Evolutionary conservation across 2,329 filamentous ascomycete genomes (phyloP).

Genomic region (Thielaviopsis populi): DNA sequence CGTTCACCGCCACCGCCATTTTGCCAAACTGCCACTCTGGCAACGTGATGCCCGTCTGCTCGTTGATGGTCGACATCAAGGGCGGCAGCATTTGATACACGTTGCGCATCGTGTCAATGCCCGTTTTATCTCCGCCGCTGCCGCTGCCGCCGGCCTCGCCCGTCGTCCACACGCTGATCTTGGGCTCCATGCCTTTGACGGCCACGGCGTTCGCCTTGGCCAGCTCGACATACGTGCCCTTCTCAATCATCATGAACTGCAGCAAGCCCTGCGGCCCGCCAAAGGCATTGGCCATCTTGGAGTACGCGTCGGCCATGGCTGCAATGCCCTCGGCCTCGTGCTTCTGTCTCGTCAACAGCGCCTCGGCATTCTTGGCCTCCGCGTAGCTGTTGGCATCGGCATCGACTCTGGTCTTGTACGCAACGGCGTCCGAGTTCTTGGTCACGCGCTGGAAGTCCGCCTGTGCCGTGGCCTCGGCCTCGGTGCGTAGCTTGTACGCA

Average conservation of each 20-base stretch:
- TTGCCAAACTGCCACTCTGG: slow-evolving; percentile 59
- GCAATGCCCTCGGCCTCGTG: slow-evolving; percentile 62
- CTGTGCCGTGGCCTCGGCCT: slow-evolving; percentile 28
- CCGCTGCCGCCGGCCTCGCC: slow-evolving; percentile 33
- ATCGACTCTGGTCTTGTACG: slow-evolving; percentile 32
- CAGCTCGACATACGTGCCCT: slow-evolving; percentile 61
- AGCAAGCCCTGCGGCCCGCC: slow-evolving; percentile 65
- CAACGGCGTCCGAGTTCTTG: slow-evolving; percentile 38
- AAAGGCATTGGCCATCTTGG: slow-evolving; percentile 53
- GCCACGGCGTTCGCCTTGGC: slow-evolving; percentile 65
- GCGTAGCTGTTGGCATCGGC: slow-evolving; percentile 28
- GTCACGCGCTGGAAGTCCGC: slow-evolving; percentile 26
- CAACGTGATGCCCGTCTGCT: slow-evolving; percentile 71
- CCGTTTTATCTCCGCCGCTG: slow-evolving; percentile 16
- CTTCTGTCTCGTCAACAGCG: slow-evolving; percentile 43
- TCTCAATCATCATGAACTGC: slow-evolving; percentile 79
- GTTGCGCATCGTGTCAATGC: slow-evolving; percentile 55
- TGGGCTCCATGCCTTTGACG: slow-evolving; percentile 63
- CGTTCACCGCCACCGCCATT: slow-evolving; percentile 23
- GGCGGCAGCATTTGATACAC: slow-evolving; percentile 76
- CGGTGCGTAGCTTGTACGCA: slow-evolving; percentile 34
- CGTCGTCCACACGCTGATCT: slow-evolving; percentile 86
- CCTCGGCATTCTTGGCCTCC: slow-evolving; percentile 39
- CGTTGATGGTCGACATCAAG: slow-evolving; percentile 69
- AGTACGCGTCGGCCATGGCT: slow-evolving; percentile 71